A percentile compares a stretch with the other conserved stretches of the same genome.
These are phyloP conservation scores for Skeletonema tropicum DNA, from an alignment of 108 stramenopile genomes.

Conservation along the genomic window DNA sequence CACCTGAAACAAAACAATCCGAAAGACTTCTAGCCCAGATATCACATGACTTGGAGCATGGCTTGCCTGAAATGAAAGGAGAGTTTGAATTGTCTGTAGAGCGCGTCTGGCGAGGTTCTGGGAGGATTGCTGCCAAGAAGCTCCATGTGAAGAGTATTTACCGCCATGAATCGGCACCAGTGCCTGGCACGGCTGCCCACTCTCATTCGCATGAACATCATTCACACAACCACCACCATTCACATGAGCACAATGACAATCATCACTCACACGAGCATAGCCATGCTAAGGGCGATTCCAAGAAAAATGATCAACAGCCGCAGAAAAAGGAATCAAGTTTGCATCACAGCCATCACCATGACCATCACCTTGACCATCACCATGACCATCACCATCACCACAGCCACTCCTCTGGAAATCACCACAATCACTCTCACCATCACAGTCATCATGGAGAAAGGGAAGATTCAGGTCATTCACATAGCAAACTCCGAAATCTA, in stretches of 20 bases:
- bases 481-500: constrained; percentile 80
- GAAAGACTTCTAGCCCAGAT: constrained; percentile 47
- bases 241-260: constrained; percentile 37
- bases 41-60: constrained; percentile 48
- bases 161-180: constrained; percentile 68
- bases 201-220: constrained; percentile 9
- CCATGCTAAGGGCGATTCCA: neutral
- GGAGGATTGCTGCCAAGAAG: constrained; percentile 70
- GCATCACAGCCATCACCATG: constrained; percentile 5
- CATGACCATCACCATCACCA: no score
- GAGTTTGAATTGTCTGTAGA: constrained; percentile 60
- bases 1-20: constrained; percentile 12
- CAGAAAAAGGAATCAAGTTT: neutral
- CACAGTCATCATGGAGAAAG: constrained; percentile 29
- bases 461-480: constrained; percentile 9
- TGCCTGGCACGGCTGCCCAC: constrained; percentile 45
- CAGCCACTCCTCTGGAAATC: neutral
- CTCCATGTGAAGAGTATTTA: constrained; percentile 68
- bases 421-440: constrained; percentile 20
- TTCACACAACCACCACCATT: constrained; percentile 24
- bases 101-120: constrained; percentile 67
- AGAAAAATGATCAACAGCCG: constrained; percentile 15
- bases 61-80: constrained; percentile 66
- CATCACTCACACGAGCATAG: constrained; percentile 28
- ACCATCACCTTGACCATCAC: no score